Percentiles rank a stretch among this genome's conserved stretches.
These are phyloP conservation scores for Bryum argenteum DNA, from an alignment of 225 moss, liverwort and hornwort genomes.

Conservation along the genomic window DNA sequence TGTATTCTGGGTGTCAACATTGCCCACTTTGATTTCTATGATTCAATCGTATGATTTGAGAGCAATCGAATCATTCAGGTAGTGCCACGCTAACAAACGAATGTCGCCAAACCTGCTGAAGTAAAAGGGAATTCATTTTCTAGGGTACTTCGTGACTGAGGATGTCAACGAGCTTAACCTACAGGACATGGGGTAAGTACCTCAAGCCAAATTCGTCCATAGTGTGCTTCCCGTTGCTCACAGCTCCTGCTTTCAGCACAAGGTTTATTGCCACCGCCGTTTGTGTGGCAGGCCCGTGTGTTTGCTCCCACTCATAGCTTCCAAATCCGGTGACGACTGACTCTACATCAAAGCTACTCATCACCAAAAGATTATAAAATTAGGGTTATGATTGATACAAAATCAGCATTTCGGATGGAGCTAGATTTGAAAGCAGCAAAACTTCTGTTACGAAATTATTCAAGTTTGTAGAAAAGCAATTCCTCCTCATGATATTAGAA, in stretches of 20 bases:
- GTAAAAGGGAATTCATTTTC: neutral
- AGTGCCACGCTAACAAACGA: no score
- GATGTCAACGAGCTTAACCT: neutral
- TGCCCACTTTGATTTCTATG: no score
- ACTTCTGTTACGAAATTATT: neutral
- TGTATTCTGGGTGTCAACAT: no score
- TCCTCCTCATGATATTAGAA: neutral
- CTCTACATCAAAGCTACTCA: constrained; percentile 53
- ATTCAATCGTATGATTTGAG: no score
- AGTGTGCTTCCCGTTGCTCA: constrained; percentile 45
- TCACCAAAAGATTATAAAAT: neutral
- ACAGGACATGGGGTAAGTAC: constrained; percentile 27
- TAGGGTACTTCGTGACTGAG: neutral
- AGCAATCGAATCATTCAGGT: no score
- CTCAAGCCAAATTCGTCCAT: constrained; percentile 63
- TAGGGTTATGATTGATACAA: neutral
- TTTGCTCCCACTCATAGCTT: constrained; percentile 51
- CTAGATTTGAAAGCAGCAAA: neutral
- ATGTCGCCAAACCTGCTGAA: no score
- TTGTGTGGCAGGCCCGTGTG: constrained; percentile 42
- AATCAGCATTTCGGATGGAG: neutral
- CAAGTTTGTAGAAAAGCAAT: neutral
- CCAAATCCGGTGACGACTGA: constrained; percentile 48
- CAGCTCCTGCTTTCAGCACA: constrained; percentile 41
- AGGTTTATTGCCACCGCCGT: constrained; percentile 39